Base-by-base conservation (phyloP, 192 early-diverging fungal genomes). In the Chytriomyces confervae region DNA sequence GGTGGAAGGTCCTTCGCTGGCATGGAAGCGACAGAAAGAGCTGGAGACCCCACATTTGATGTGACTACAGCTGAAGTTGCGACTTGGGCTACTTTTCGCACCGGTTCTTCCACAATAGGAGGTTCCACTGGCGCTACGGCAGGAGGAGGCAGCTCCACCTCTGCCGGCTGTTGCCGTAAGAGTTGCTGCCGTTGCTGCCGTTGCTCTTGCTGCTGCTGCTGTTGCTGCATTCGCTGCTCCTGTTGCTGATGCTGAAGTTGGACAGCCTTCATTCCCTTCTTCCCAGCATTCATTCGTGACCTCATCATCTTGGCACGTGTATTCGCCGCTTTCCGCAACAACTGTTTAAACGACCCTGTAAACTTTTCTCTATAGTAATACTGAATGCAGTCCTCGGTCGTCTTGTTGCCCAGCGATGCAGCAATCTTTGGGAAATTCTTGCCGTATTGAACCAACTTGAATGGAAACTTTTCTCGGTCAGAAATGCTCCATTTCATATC, bases 351-450 rank as follows among this genome's bases (percentile, higher is more conserved):
- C 49, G 62, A 61, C 1, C 77, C 64, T 6, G 72, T 20, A 53
- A 79, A 48, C 73, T 87, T 87, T 60, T 86, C 81, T 6, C 84
- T 81, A 68, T 89, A 89, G 69, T 85, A 89, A 66, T 84, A 89
- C 11, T 83, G 50, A 8, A 89, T 79, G 64, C 82, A 84, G 24
- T 89, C 86, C 27, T 76, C 61, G 1, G 81, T 79, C 7, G 81
- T 79, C 70, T 89, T 89, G 36, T 44, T 69, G 10, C 77, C 79
- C 20, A 89, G 47, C 6, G 61, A 24, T 0, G 27, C 24, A 7
- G 82, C 50, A 72, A 89, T 89, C 47, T 81, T 81, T 45, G 70
- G 79, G 69, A 89, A 89, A 73, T 80, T 69, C 68, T 89, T 89
- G 23, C 85, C 86, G 64, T 78, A 83, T 50, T 76, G 72, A 6